phyloP scores from a whole-genome alignment of 1,139 yeast genomes.

The Geotrichum siamense region DNA sequence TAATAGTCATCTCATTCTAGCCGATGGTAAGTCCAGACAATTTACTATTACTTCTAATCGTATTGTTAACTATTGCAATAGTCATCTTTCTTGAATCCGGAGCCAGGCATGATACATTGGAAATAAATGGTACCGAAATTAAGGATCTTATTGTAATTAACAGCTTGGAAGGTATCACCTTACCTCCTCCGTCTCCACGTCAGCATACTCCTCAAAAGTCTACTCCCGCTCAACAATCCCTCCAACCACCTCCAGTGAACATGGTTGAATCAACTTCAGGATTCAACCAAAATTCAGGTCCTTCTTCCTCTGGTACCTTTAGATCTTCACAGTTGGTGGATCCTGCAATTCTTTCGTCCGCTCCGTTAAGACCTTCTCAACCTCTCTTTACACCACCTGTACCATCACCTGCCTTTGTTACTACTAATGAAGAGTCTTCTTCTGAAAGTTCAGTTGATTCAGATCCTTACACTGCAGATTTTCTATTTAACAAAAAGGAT shows the following conservation, averaged over 20 bases:
- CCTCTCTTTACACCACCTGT: constrained; percentile 16
- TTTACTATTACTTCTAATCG: background rate
- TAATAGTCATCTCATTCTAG: constrained; percentile 28
- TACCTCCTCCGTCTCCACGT: constrained; percentile 6
- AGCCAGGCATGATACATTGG: constrained; percentile 10
- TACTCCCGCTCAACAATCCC: constrained; percentile 2
- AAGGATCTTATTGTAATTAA: constrained; percentile 30
- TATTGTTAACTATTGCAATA: constrained; percentile 5
- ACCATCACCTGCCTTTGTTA: constrained; percentile 5
- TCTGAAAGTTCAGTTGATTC: constrained; percentile 22
- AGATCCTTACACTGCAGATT: constrained; percentile 24
- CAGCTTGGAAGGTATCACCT: background rate
- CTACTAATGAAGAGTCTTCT: constrained; percentile 14
- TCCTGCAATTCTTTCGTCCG: constrained; percentile 29
- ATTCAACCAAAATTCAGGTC: too few species aligned
- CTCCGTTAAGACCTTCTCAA: constrained; percentile 16
- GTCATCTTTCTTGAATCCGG: constrained; percentile 26
- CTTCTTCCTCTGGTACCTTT: too few species aligned
- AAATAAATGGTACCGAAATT: constrained; percentile 28
- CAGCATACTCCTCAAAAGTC: constrained; percentile 9
- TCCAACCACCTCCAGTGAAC: too few species aligned
- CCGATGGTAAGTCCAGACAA: constrained; percentile 19
- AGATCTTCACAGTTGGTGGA: constrained; percentile 22
- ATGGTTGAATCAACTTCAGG: too few species aligned
- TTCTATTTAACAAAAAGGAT: constrained; percentile 8